Evolutionary conservation across 208 protist genomes (phyloP), one percentile per base, ranked within the genome.

Genomic region (Acanthamoeba triangularis): DNA sequence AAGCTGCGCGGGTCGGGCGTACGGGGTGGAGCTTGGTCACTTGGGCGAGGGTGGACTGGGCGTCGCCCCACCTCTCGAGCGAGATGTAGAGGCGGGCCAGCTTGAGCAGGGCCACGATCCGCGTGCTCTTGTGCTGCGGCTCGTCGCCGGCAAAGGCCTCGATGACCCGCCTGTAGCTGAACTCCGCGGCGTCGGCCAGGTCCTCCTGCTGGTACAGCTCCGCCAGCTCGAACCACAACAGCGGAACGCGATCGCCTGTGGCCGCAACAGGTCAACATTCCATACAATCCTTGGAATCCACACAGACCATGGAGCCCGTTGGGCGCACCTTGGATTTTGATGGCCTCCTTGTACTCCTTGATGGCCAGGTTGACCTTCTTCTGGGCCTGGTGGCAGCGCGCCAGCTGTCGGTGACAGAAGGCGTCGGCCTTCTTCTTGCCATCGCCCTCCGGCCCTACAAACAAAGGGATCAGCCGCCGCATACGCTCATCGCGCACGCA

Each of bases 321-420:
- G 41, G 18, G 25, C 8, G 10, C 30, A 84, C 78, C 78, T 63
- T 33, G 20, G 8, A 35, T 35, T 14, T 49, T 54, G 44, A 84
- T 84, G 76, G 76, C 76, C 14, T 84, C 44, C 44, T 84, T 84
- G 76, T 84, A 84, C 76, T 84, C 76, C 44, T 28, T 54, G 41
- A 84, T 54, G 25, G 76, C 76, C 18, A 84, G 76, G 41, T 84
- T 41, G 4, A 28, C 25, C 76, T 84, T 84, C 41, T 54, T 28
- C 44, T 84, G 76, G 4, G 78, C 78, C 4, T 63, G 23, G 33
- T 87, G 49, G 78, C 78, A 87, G 47, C 78, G 78, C 14, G 78
- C 78, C 78, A 87, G 78, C 78, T 87, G 78, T 5, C 78, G 41
- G 18, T 87, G 78, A 0, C 52, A 33, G 13, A 87, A 61, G 47